phyloP scores from a whole-genome alignment of 352 stramenopile genomes.

The Pythium sukuiense region DNA sequence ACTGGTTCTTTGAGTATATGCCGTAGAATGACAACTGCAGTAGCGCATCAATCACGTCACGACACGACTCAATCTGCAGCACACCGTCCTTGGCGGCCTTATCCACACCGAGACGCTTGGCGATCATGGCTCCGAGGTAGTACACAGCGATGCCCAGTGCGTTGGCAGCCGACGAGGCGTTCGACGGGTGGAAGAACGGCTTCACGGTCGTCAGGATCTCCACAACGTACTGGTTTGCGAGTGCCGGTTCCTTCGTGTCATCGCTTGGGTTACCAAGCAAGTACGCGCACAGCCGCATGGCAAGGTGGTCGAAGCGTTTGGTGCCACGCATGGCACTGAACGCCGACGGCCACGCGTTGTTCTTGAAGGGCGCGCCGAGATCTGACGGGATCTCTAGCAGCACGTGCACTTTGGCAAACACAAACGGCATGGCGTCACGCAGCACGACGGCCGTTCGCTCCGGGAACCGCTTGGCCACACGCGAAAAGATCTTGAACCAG shows the following conservation, averaged over 20 bases:
- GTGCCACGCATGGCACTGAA: constrained; percentile 51
- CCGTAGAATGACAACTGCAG: constrained; percentile 60
- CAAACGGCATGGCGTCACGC: constrained; percentile 46
- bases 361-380: constrained; percentile 61
- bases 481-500: constrained; percentile 73
- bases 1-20: constrained; percentile 74
- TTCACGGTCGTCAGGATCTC: constrained; percentile 60
- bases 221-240: constrained; percentile 49
- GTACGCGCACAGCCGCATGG: constrained; percentile 57
- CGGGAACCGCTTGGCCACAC: constrained; percentile 53
- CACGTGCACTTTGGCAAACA: constrained; percentile 72
- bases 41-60: constrained; percentile 44
- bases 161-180: constrained; percentile 58
- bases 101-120: constrained; percentile 52
- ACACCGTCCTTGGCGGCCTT: constrained; percentile 24
- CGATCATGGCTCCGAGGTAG: constrained; percentile 51
- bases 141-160: constrained; percentile 54
- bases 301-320: constrained; percentile 57
- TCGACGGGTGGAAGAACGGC: constrained; percentile 76
- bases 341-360: constrained; percentile 51
- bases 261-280: constrained; percentile 36
- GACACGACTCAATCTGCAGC: constrained; percentile 36
- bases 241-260: constrained; percentile 7
- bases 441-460: constrained; percentile 13
- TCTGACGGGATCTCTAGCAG: constrained; percentile 63